These are phyloP conservation scores for Mycosphaerella sp. DNA, from an alignment of 2,329 filamentous ascomycete genomes.

Conservation along the genomic window DNA sequence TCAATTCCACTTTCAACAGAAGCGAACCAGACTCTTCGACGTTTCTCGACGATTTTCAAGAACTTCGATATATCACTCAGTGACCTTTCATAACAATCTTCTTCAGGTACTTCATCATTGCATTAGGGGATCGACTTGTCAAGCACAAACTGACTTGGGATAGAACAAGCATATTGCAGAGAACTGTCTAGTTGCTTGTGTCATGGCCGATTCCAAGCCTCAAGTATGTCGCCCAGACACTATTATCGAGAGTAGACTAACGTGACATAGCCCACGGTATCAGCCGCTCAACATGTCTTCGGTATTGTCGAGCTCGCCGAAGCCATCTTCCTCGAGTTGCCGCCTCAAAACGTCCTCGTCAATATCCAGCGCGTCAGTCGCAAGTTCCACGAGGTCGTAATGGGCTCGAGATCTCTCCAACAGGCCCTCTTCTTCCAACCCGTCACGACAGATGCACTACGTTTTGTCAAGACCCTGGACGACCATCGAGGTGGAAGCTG, in stretches of 20 bases:
- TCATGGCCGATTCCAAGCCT: no score
- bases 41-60: no score
- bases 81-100: no score
- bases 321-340: slow-evolving; percentile 15
- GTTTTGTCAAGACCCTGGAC: neutral
- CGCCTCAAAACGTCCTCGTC: slow-evolving; percentile 11
- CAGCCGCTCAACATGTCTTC: slow-evolving; percentile 10
- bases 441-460: neutral
- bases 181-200: no score
- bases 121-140: no score
- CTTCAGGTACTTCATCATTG: no score
- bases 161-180: no score
- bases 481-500: neutral
- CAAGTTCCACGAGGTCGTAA: slow-evolving; percentile 11
- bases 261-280: neutral
- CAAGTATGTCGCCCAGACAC: no score
- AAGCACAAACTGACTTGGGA: no score
- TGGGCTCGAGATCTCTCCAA: slow-evolving; percentile 11
- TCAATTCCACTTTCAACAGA: no score
- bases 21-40: no score
- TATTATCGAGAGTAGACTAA: neutral
- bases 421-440: slow-evolving; percentile 15
- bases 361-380: slow-evolving; percentile 13
- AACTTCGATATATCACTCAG: no score
- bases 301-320: slow-evolving; percentile 30